Percentiles rank a stretch among this genome's conserved stretches.
These are phyloP conservation scores for Candida dajiaensis DNA, from an alignment of 805 yeast genomes.

Conservation along the genomic window DNA sequence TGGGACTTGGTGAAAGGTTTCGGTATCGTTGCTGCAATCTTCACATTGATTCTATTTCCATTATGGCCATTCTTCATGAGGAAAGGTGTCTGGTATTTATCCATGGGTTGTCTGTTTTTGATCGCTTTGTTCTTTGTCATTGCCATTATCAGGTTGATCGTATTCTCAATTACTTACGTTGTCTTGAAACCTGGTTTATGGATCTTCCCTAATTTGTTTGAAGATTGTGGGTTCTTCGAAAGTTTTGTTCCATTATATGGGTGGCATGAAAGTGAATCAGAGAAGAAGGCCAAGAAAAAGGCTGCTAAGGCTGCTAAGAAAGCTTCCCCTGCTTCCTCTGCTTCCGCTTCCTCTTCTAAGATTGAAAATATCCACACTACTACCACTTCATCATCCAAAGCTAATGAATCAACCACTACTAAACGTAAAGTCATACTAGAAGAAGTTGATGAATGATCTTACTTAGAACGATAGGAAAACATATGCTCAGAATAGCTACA, in stretches of 20 bases:
- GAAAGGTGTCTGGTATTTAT: conserved; percentile 83
- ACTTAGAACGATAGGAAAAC: background rate
- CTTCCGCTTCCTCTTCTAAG: conserved; percentile 1
- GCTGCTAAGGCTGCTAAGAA: conserved; percentile 7
- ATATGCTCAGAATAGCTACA: background rate
- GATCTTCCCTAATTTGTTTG: conserved; percentile 94
- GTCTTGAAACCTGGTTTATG: conserved; percentile 74
- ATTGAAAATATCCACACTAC: conserved; percentile 6
- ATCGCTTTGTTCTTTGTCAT: conserved; percentile 68
- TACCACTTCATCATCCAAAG: conserved; percentile 1
- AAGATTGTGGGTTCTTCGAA: conserved; percentile 89
- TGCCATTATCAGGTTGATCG: conserved; percentile 72
- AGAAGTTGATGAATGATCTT: conserved; percentile 22
- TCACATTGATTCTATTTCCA: conserved; percentile 77
- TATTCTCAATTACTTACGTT: conserved; percentile 56
- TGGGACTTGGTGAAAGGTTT: conserved; percentile 34
- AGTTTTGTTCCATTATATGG: conserved; percentile 86
- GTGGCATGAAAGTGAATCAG: conserved; percentile 28
- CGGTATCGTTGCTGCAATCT: conserved; percentile 50
- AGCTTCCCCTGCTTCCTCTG: conserved; percentile 1
- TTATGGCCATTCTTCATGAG: conserved; percentile 93
- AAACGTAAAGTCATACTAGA: conserved; percentile 26
- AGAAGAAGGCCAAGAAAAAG: conserved; percentile 19
- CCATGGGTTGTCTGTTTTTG: conserved; percentile 69
- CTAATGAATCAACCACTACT: conserved; percentile 1